phyloP scores from a whole-genome alignment of 805 yeast genomes.

The Kazachstania viticola region DNA sequence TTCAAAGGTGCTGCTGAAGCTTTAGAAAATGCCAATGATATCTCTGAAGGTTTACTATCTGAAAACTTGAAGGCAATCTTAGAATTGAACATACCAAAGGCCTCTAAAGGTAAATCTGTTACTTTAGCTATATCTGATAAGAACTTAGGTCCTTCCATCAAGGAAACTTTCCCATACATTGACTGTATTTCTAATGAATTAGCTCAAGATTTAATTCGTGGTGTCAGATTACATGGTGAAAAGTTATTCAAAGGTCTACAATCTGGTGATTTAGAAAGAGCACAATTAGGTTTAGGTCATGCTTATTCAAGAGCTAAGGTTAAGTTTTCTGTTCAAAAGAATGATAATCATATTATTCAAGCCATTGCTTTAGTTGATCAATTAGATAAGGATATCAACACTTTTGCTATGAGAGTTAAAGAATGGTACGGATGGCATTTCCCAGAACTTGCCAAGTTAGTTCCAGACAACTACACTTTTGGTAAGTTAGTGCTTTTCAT shows the following conservation, averaged over 20 bases:
- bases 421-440: conserved; percentile 99
- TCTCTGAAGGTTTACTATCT: conserved; percentile 91
- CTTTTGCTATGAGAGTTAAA: conserved; percentile 92
- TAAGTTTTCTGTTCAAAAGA: conserved; percentile 96
- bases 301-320: conserved; percentile 99
- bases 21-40: conserved; percentile 93
- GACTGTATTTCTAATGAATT: conserved; percentile 87
- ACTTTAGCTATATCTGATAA: conserved; percentile 84
- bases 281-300: conserved; percentile 97
- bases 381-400: conserved; percentile 95
- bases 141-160: conserved; percentile 92
- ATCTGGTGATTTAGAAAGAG: conserved; percentile 92
- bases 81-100: conserved; percentile 82
- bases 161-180: conserved; percentile 77
- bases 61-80: conserved; percentile 83
- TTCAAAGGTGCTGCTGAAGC: conserved; percentile 99
- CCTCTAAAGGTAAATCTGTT: conserved; percentile 52
- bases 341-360: conserved; percentile 97
- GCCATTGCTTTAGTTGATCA: conserved; percentile 96
- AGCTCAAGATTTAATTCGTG: conserved; percentile 91
- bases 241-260: conserved; percentile 86
- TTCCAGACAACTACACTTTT: conserved; percentile 76
- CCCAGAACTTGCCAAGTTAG: conserved; percentile 91
- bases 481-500: conserved; percentile 76
- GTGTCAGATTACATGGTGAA: conserved; percentile 81